These are phyloP conservation scores for Pleomassaria siparia DNA, from an alignment of 2,329 filamentous ascomycete species.

Conservation along the genomic window DNA sequence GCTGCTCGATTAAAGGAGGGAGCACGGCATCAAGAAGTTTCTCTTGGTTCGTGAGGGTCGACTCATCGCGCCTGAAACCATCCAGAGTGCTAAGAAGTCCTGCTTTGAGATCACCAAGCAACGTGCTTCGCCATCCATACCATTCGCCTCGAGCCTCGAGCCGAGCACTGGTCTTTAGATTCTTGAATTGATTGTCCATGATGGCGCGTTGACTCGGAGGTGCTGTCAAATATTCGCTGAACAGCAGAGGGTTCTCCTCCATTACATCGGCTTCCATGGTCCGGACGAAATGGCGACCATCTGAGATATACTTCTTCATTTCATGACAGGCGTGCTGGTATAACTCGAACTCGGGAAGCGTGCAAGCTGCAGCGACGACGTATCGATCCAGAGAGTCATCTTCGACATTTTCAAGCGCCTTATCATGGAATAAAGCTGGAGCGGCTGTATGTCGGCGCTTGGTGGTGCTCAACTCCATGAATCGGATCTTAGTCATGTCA, in stretches of 20 bases:
- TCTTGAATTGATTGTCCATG: conserved; percentile 97
- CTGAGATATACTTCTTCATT: conserved; percentile 93
- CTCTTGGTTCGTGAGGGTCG: conserved; percentile 67
- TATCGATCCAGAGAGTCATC: conserved; percentile 69
- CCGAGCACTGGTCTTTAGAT: conserved; percentile 90
- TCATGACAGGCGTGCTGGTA: conserved; percentile 96
- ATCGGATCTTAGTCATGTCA: conserved; percentile 92
- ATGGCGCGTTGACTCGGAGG: conserved; percentile 77
- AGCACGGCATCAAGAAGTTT: conserved; percentile 67
- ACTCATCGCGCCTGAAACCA: conserved; percentile 75
- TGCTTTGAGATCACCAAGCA: conserved; percentile 78
- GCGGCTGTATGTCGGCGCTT: conserved; percentile 81
- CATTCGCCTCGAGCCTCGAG: conserved; percentile 92
- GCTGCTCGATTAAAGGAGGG: conserved; percentile 63
- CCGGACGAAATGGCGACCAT: conserved; percentile 84
- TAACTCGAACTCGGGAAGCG: conserved; percentile 86
- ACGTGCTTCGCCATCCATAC: conserved; percentile 96
- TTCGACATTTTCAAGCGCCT: conserved; percentile 40
- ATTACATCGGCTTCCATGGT: conserved; percentile 88
- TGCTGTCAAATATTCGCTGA: conserved; percentile 87
- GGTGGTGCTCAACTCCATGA: conserved; percentile 97
- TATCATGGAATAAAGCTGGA: conserved; percentile 38
- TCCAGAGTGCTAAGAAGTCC: conserved; percentile 74
- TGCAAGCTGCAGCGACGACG: conserved; percentile 87
- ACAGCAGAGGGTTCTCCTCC: conserved; percentile 86